Percentiles rank a stretch among this genome's conserved stretches.
phyloP scores from a whole-genome alignment of 495 filamentous ascomycete species.

The Annulohypoxylon nitens region DNA sequence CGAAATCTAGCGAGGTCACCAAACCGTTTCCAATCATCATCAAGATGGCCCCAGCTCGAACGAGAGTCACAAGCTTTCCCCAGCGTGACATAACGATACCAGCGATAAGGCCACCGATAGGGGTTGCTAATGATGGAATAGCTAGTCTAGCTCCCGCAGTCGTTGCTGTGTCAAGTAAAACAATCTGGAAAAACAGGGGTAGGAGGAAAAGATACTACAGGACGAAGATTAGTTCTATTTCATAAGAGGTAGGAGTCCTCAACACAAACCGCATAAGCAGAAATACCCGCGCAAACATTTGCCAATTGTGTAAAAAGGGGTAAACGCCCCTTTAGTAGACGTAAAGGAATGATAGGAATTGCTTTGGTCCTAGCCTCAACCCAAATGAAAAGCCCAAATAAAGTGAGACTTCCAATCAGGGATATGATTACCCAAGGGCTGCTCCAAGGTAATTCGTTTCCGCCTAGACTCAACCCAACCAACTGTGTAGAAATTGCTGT shows the following conservation, averaged over 20 bases:
- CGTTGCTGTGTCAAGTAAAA: constrained; percentile 71
- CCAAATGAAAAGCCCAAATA: constrained; percentile 64
- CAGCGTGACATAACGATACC: constrained; percentile 75
- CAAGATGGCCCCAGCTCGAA: constrained; percentile 66
- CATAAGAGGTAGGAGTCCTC: not conserved
- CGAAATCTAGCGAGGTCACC: constrained; percentile 67
- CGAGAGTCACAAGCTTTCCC: constrained; percentile 68
- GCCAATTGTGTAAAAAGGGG: constrained; percentile 68
- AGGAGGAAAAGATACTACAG: constrained; percentile 75
- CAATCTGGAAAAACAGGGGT: constrained; percentile 73
- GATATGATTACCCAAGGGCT: constrained; percentile 67
- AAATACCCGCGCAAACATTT: constrained; percentile 72
- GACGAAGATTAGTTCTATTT: not conserved
- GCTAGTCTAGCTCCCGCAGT: constrained; percentile 70
- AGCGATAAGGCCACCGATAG: constrained; percentile 70
- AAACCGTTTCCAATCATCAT: constrained; percentile 72
- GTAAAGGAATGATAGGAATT: constrained; percentile 71
- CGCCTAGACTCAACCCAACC: constrained; percentile 70
- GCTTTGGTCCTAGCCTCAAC: constrained; percentile 70
- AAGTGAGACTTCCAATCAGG: constrained; percentile 63
- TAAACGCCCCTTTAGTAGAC: constrained; percentile 66
- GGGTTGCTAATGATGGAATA: constrained; percentile 72
- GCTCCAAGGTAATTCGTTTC: constrained; percentile 72
- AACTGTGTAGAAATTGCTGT: constrained; percentile 69
- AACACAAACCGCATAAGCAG: constrained; percentile 71